Evolutionary conservation across 2,329 filamentous ascomycete genomes (phyloP).

Genomic region (Aspergillus sp.): DNA sequence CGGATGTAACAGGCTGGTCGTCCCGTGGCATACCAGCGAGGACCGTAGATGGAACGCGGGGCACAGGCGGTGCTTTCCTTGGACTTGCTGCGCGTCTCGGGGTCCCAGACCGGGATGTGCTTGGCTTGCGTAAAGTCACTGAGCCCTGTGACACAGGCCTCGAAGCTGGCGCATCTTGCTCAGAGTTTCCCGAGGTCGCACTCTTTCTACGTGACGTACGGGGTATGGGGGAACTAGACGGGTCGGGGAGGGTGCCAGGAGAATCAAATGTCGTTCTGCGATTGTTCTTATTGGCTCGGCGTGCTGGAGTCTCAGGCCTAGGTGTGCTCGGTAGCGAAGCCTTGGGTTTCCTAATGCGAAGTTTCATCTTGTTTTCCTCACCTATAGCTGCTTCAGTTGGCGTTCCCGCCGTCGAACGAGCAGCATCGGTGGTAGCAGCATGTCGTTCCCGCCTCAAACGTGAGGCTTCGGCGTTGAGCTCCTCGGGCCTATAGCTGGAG

Average conservation of each 20-base stretch:
- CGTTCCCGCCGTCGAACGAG: slow-evolving; percentile 6
- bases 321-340: slow-evolving; percentile 48
- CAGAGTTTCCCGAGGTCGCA: slow-evolving; percentile 15
- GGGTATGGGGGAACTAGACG: slow-evolving; percentile 25
- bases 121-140: slow-evolving; percentile 57
- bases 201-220: slow-evolving; percentile 31
- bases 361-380: slow-evolving; percentile 64
- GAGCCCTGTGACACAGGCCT: slow-evolving; percentile 12
- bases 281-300: slow-evolving; percentile 47
- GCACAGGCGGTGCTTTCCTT: slow-evolving; percentile 42
- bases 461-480: slow-evolving; percentile 70
- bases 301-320: slow-evolving; percentile 55
- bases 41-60: slow-evolving; percentile 42
- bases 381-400: slow-evolving; percentile 19
- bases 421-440: slow-evolving; percentile 45
- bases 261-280: slow-evolving; percentile 65
- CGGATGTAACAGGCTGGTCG: neutral
- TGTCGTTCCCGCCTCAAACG: slow-evolving; percentile 65
- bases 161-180: slow-evolving; percentile 9
- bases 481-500: slow-evolving; percentile 72
- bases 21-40: slow-evolving; percentile 8
- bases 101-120: slow-evolving; percentile 48
- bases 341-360: slow-evolving; percentile 67
- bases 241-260: slow-evolving; percentile 46
- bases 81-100: slow-evolving; percentile 37